A percentile compares a stretch with the other conserved stretches of the same genome.
phyloP scores from a whole-genome alignment of 306 rosid species.

The Glycine soja region DNA sequence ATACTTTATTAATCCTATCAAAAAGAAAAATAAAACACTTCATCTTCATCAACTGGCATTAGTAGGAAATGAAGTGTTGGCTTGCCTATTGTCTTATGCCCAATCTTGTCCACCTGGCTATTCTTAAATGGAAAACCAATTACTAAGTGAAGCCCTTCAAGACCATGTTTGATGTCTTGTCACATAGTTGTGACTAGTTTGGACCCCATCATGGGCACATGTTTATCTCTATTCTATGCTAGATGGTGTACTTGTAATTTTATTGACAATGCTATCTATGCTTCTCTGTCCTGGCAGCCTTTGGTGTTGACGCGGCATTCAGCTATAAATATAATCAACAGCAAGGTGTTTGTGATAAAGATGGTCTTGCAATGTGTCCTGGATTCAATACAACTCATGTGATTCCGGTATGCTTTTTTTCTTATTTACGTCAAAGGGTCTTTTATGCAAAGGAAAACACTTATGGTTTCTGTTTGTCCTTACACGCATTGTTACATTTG shows the following conservation, averaged over 20 bases:
- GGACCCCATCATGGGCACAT: constrained; percentile 27
- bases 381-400: constrained; percentile 93
- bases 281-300: constrained; percentile 68
- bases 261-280: constrained; percentile 36
- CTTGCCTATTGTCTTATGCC: constrained; percentile 28
- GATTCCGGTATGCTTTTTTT: constrained; percentile 80
- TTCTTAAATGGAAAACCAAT: constrained; percentile 17
- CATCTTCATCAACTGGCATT: constrained; percentile 10
- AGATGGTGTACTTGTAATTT: constrained; percentile 6
- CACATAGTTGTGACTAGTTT: constrained; percentile 38
- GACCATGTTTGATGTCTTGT: constrained; percentile 27
- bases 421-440: constrained; percentile 22
- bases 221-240: constrained; percentile 32
- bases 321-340: constrained; percentile 89
- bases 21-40: constrained; percentile 1
- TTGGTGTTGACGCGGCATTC: constrained; percentile 95
- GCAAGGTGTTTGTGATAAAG: constrained; percentile 79
- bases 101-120: constrained; percentile 20
- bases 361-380: constrained; percentile 94
- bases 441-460: constrained; percentile 16
- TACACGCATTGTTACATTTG: constrained; percentile 20
- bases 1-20: constrained; percentile 26
- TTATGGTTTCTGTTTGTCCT: background rate
- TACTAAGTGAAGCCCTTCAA: constrained; percentile 18
- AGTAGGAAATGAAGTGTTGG: constrained; percentile 21